A percentile compares a stretch with the other conserved stretches of the same genome.
These are phyloP conservation scores for Clavispora phyllophila DNA, from an alignment of 805 yeast genomes.

Conservation along the genomic window DNA sequence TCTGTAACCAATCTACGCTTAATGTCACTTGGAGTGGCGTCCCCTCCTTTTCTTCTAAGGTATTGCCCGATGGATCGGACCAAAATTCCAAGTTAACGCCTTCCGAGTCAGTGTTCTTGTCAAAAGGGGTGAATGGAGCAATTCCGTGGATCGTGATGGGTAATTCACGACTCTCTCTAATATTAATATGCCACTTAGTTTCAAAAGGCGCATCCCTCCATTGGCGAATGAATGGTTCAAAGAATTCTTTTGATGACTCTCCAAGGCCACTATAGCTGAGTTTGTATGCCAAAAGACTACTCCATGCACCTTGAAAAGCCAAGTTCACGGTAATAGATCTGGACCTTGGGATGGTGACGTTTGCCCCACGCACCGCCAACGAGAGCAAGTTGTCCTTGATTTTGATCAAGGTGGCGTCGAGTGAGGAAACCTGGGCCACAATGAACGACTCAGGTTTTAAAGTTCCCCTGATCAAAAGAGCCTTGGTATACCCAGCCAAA, in stretches of 20 bases:
- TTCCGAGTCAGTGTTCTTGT: constrained; percentile 12
- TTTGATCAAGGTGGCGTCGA: background rate
- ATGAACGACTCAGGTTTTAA: background rate
- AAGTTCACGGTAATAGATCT: constrained; percentile 44
- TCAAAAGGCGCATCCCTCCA: constrained; percentile 61
- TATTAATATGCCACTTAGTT: constrained; percentile 70
- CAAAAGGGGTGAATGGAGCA: constrained; percentile 65
- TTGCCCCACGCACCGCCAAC: constrained; percentile 34
- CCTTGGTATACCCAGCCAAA: constrained; percentile 39
- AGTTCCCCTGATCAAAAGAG: background rate
- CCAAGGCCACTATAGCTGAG: constrained; percentile 20
- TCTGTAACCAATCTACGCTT: constrained; percentile 49
- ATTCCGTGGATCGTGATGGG: constrained; percentile 50
- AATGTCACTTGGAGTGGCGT: constrained; percentile 32
- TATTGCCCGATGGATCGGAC: constrained; percentile 31
- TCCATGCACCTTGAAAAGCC: constrained; percentile 53
- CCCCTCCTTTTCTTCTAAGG: constrained; percentile 15
- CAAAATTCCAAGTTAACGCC: constrained; percentile 37
- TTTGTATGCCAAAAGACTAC: constrained; percentile 54
- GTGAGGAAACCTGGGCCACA: background rate
- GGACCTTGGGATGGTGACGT: constrained; percentile 37
- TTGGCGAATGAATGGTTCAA: constrained; percentile 67
- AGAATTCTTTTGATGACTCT: constrained; percentile 14
- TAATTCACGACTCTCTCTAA: constrained; percentile 29
- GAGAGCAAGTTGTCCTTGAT: constrained; percentile 24